Percentiles rank a stretch among this genome's conserved stretches.
These are phyloP conservation scores for Eucalyptus marginata DNA, from an alignment of 345 rosid species.

Conservation along the genomic window DNA sequence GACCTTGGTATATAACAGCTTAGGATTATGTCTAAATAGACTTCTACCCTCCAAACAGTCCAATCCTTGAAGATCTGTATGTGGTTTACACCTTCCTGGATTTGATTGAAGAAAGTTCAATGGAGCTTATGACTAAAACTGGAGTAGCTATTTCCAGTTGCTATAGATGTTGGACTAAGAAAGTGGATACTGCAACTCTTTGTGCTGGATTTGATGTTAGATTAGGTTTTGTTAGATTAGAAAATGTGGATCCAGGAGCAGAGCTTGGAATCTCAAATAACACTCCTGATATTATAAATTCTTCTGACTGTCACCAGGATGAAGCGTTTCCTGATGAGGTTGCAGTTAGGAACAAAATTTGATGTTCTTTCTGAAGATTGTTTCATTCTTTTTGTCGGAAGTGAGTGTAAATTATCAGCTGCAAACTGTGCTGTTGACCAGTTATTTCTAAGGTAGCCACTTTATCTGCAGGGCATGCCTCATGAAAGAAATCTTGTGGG, in stretches of 20 bases:
- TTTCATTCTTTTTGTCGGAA: neutral
- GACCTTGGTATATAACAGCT: neutral
- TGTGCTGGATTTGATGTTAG: neutral
- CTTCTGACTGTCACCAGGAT: neutral
- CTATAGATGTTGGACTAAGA: neutral
- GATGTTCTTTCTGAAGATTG: neutral
- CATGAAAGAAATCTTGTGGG: neutral
- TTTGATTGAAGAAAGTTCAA: neutral
- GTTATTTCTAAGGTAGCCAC: neutral
- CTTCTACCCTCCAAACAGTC: neutral
- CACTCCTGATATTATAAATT: neutral
- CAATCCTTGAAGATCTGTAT: neutral
- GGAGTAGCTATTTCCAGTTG: neutral
- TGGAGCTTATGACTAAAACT: neutral
- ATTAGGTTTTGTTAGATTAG: neutral
- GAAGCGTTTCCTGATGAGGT: neutral
- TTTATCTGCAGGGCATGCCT: neutral
- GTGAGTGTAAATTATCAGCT: neutral
- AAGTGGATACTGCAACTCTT: neutral
- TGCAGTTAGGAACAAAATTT: neutral
- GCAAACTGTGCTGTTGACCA: neutral
- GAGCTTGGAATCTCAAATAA: neutral
- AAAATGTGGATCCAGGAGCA: neutral
- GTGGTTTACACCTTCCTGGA: neutral
- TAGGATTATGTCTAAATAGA: neutral